Evolutionary conservation across 202 grass and related monocot genomes (phyloP).

Genomic region (Cymbopogon flexuosus): DNA sequence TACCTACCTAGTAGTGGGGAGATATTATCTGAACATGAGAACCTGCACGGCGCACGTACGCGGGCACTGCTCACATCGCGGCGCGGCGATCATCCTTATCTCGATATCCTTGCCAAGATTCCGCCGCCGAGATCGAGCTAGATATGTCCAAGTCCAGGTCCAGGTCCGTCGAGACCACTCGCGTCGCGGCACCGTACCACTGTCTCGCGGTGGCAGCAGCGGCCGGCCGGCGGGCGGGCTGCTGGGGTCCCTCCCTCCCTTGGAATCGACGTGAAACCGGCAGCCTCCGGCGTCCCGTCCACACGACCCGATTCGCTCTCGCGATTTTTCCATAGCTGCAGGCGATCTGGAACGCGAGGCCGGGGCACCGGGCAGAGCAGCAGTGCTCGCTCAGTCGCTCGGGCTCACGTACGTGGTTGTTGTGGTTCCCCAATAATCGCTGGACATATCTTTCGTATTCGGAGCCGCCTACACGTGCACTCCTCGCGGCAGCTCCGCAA

Average conservation of each 20-base stretch:
- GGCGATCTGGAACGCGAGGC: not conserved
- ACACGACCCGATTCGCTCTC: slow-evolving; percentile 27
- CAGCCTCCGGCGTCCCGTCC: slow-evolving; percentile 19
- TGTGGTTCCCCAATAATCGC: slow-evolving; percentile 20
- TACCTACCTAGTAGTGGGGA: too few species aligned
- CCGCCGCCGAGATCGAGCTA: not conserved
- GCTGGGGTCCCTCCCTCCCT: not conserved
- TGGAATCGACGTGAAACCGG: slow-evolving; percentile 25
- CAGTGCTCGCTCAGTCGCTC: not conserved
- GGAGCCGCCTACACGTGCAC: not conserved
- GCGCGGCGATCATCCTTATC: slow-evolving; percentile 40
- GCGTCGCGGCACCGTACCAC: not conserved
- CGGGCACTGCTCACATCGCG: not conserved
- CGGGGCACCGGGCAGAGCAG: too few species aligned
- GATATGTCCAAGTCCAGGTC: not conserved
- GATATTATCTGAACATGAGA: slow-evolving; percentile 19
- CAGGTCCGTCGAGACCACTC: slow-evolving; percentile 4
- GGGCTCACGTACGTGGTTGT: not conserved
- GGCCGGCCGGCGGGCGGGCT: not conserved
- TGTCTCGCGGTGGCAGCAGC: not conserved
- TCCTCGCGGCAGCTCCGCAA: not conserved
- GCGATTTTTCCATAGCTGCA: not conserved
- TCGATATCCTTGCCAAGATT: slow-evolving; percentile 25
- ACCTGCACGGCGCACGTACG: slow-evolving; percentile 20
- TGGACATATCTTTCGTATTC: not conserved